Conservation (phyloP, 108 stramenopile genomes). For the Conticribra guillardii region DNA sequence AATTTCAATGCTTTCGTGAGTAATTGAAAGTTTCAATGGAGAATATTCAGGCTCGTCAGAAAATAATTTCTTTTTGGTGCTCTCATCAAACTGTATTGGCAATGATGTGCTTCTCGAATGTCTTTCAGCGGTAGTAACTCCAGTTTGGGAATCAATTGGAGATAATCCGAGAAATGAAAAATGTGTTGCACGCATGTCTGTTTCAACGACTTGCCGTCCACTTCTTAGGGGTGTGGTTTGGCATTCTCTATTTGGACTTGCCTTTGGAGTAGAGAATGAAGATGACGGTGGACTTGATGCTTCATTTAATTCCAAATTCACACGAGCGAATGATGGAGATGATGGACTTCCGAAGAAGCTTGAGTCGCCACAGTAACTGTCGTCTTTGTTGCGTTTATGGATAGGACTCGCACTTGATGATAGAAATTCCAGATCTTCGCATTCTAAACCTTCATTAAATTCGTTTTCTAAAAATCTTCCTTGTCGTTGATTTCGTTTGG, state of each 20-base stretch:
- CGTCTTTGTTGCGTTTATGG: conserved; percentile 13
- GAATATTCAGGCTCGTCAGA: not conserved
- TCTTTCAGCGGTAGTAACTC: not conserved
- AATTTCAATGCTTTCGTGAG: conserved; percentile 8
- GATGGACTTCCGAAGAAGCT: conserved; percentile 6
- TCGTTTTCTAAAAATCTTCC: not conserved
- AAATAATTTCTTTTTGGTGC: conserved; percentile 18
- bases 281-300: not conserved
- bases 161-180: conserved; percentile 11
- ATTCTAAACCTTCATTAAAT: not conserved
- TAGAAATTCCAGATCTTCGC: conserved; percentile 1
- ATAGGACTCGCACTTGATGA: conserved; percentile 20
- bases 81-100: conserved; percentile 2
- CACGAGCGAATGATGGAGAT: conserved; percentile 5
- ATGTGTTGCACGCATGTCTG: not conserved
- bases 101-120: not conserved
- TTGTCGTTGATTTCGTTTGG: not conserved
- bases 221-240: conserved; percentile 6
- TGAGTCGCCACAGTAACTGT: conserved; percentile 4
- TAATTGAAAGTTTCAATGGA: conserved; percentile 1
- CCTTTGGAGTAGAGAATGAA: not conserved
- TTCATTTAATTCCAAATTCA: not conserved
- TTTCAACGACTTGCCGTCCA: conserved; percentile 2
- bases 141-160: conserved; percentile 1
- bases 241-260: not conserved